These are phyloP conservation scores for Diophrys sp. DNA, from an alignment of 73 alveolate species.

Conservation along the genomic window DNA sequence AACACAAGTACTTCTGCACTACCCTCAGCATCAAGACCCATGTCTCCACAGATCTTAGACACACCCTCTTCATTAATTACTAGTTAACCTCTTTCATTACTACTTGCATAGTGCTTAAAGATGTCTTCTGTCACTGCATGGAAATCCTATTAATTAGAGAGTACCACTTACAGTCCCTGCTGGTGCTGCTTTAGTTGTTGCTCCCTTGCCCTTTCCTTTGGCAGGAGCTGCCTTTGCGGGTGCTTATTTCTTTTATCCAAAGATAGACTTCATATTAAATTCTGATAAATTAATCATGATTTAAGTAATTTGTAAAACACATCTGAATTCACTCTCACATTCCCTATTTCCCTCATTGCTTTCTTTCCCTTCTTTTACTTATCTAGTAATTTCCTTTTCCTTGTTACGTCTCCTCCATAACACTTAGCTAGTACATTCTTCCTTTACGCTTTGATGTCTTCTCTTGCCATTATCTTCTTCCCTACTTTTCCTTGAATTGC, in stretches of 20 bases:
- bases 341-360: constrained; percentile 67
- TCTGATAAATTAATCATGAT: constrained; percentile 7
- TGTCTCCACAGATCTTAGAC: neutral
- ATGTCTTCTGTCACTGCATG: neutral
- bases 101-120: constrained; percentile 1
- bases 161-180: neutral
- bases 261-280: neutral
- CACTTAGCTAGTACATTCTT: constrained; percentile 81
- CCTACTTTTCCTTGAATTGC: constrained; percentile 86
- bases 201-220: constrained; percentile 9
- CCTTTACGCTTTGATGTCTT: constrained; percentile 58
- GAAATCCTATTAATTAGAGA: neutral
- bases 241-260: neutral
- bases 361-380: constrained; percentile 82
- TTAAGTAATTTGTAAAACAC: constrained; percentile 46
- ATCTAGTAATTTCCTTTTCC: constrained; percentile 82
- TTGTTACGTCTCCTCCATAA: constrained; percentile 90
- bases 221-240: neutral
- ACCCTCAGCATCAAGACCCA: constrained; percentile 7
- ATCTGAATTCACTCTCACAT: constrained; percentile 51
- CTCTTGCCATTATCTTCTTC: constrained; percentile 88
- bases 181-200: neutral
- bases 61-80: constrained; percentile 10
- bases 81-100: neutral
- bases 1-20: constrained; percentile 16